Evolutionary conservation across 441 rosid species (phyloP), one percentile per base, ranked within the genome.

Genomic region (Gossypium schwendimanii): DNA sequence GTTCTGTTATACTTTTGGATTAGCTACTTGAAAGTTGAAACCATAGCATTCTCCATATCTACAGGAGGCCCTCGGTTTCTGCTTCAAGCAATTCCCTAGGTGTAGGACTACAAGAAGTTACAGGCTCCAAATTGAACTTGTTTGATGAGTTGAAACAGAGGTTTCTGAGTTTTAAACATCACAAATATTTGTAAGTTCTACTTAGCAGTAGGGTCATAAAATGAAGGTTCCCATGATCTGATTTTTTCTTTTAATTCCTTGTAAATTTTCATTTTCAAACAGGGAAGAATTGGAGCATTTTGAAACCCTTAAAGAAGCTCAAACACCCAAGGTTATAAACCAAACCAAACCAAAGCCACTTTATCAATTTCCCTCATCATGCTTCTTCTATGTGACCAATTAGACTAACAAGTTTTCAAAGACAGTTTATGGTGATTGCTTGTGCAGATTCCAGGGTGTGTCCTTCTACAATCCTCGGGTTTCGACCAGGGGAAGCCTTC

Each of bases 401-500:
- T 23, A 70, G 39, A 70, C 84, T 86, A 55, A 81, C 73, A 60
- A 47, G 63, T 73, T n/a, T 45, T 57, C 45, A 63, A 47, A 75
- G 59, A 82, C 72, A 87, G 94, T 81, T 87, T 41, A 82, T 86
- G 90, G 89, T 86, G 61, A 82, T 89, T 69, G 91, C 90, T 44
- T 89, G 91, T 82, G 87, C 79, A 76, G 94, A 89, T 74, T 89
- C 94, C 71, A 77, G 94, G 76, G 90, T 83, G 4, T 87, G 91
- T 69, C 91, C 91, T 24, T 86, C 88, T 23, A 82, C 85, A 55
- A 81, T 87, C 39, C 77, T 89, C 0, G 88, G 94, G 72, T 83
- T 89, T 68, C 87, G 84, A 74, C 91, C 94, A 0, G 91, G 94
- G 45, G 94, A 89, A 76, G 87, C 90, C 65, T 84, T 89, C 65